These are phyloP conservation scores for Lepraria neglecta DNA, from an alignment of 495 filamentous ascomycete species.

Conservation along the genomic window DNA sequence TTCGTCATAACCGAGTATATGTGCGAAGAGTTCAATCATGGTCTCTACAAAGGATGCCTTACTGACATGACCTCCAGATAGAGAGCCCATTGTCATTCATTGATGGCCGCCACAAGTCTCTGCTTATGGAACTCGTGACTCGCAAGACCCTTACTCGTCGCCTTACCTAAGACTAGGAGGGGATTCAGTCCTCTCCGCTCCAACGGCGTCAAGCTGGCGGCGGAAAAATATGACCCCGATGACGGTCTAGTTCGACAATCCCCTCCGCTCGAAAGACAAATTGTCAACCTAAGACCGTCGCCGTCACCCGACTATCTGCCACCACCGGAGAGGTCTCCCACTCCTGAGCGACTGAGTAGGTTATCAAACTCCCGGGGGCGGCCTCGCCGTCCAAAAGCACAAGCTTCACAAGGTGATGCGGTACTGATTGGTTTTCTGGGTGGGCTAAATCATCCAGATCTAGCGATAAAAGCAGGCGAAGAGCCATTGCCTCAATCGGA, in stretches of 20 bases:
- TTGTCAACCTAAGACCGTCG: slow-evolving; percentile 30
- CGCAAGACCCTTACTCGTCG: slow-evolving; percentile 7
- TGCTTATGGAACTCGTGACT: slow-evolving; percentile 11
- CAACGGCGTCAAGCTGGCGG: slow-evolving; percentile 29
- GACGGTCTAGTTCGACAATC: slow-evolving; percentile 35
- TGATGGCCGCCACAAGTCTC: neutral
- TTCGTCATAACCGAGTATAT: neutral
- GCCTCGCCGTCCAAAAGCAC: slow-evolving; percentile 38
- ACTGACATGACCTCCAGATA: slow-evolving; percentile 7
- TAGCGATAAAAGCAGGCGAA: slow-evolving; percentile 34
- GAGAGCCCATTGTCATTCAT: slow-evolving; percentile 5
- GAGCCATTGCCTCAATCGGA: slow-evolving; percentile 26
- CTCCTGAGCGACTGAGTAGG: slow-evolving; percentile 24
- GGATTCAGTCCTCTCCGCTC: slow-evolving; percentile 21
- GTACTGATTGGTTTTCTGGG: slow-evolving; percentile 43
- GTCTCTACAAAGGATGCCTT: neutral
- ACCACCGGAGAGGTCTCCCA: slow-evolving; percentile 21
- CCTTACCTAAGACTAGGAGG: slow-evolving; percentile 21
- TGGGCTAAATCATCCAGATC: slow-evolving; percentile 42
- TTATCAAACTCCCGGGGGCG: slow-evolving; percentile 22
- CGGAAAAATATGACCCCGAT: slow-evolving; percentile 41
- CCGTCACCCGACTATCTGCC: slow-evolving; percentile 29
- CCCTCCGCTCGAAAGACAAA: slow-evolving; percentile 27
- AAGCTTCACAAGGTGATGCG: slow-evolving; percentile 39
- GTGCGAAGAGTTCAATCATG: slow-evolving; percentile 5